Conservation (phyloP, 495 filamentous ascomycete genomes). For the Aspergillus mulundensis region DNA sequence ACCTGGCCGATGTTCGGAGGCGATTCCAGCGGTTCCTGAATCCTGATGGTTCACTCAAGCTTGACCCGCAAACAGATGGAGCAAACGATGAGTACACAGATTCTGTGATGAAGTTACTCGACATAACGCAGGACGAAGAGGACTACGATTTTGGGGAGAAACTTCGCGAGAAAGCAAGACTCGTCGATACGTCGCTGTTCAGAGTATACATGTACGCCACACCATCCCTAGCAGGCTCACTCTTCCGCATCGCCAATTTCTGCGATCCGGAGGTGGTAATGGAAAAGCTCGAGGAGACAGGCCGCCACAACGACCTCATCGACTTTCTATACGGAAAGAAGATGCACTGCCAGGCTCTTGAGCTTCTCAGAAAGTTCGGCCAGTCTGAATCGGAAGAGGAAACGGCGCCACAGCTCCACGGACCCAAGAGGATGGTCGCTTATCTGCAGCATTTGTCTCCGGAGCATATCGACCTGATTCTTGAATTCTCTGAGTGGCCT, state of each 20-base stretch:
- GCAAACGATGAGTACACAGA: constrained; percentile 47
- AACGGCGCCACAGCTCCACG: constrained; percentile 61
- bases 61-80: constrained; percentile 46
- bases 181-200: constrained; percentile 93
- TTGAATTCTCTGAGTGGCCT: constrained; percentile 91
- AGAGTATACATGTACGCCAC: constrained; percentile 86
- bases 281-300: constrained; percentile 81
- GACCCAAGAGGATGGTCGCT: constrained; percentile 77
- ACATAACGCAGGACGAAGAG: constrained; percentile 39
- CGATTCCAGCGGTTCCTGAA: constrained; percentile 79
- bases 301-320: constrained; percentile 88
- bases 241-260: constrained; percentile 96
- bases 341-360: constrained; percentile 82
- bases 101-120: constrained; percentile 42
- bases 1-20: constrained; percentile 77
- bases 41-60: constrained; percentile 67
- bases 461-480: constrained; percentile 82
- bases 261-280: constrained; percentile 95
- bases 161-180: constrained; percentile 66
- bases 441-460: constrained; percentile 88
- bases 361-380: constrained; percentile 79
- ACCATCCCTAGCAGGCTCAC: constrained; percentile 76
- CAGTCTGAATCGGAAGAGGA: constrained; percentile 55
- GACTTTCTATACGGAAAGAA: constrained; percentile 97
- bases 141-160: constrained; percentile 64